Base-by-base conservation (phyloP, 371 early-diverging fungal species). In the Amoeboaphelidium protococcarum region DNA sequence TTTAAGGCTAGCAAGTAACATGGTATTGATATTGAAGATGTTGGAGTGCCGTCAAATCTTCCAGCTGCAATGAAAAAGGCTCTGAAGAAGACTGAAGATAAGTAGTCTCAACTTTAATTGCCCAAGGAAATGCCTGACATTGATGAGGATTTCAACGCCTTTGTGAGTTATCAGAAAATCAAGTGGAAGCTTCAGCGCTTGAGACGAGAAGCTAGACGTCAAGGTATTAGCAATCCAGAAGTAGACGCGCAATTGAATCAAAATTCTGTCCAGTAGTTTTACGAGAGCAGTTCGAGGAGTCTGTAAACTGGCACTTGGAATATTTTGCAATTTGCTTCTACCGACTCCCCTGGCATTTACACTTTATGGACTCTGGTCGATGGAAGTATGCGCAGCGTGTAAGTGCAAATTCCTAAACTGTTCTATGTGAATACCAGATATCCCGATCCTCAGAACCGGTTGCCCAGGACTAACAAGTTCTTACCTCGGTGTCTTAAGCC, bases 351-450 rank as follows among this genome's bases (percentile, higher is more conserved):
- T 6, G 37, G 37, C 16, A 16, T 31, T 31, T 31, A 31, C 37
- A 63, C 65, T 3, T 64, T 88, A 40, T 95, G 88, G 88, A 71
- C 77, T 16, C 50, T 79, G 23, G 66, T 81, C 13, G 71, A 76
- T 45, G 69, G 66, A 23, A 64, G 69, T 22, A 56, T 92, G 49
- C 72, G 76, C 40, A 53, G 67, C 2, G 65, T 87, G 26, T 67
- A 72, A 1, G 47, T 95, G 2, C 57, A 69, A 0, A 76, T 90
- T 0, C 87, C 90, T 1, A 75, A 90, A 20, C 66, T 65, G 2
- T 75, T 92, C 40, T 89, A 80, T 50, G 68, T 89, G 49, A 82
- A 88, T 58, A 76, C 76, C 48, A 65, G 72, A 16, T 69, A 72
- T 4, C 60, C 72, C 19, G 65, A 72, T 25, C 58, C 67, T 0